Evolutionary conservation across 768 basidiomycete genomes (phyloP), one percentile per base, ranked within the genome.

Genomic region (Paxillus rubicundulus): DNA sequence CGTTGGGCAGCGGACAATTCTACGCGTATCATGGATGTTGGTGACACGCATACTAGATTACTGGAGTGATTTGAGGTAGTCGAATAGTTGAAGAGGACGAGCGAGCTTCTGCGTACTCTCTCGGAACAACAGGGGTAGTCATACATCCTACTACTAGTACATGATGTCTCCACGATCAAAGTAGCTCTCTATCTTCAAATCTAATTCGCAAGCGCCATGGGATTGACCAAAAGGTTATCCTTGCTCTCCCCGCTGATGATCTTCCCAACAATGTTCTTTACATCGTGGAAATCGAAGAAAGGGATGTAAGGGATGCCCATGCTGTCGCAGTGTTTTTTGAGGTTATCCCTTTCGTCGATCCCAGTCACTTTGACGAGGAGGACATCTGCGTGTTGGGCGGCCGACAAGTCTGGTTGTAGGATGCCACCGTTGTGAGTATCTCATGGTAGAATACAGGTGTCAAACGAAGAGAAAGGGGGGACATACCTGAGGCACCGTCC

Each of bases 401-500:
- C 96, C 9, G 91, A 94, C 70, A 97, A 81, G 68, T 97, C 94
- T 91, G 66, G 43, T 53, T 49, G 3, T 9, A 20, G 30, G 9
- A 27, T 6, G 47, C 6, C 53, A 33, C 18, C 24, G 45, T 33
- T 9, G 32, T 17, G 24, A 45, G 37, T 49, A 10, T 20, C 28
- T 43, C n/a, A 41, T 20, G 13, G 33, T 5, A 33, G 13, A 14
- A 14, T 30, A 13, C 12, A 45, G n/a, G 18, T 9, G 52, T 10
- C 21, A 27, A 12, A 20, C 20, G 20, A 45, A 10, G 8, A 43
- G 4, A 32, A 14, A 24, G 24, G 14, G 14, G n/a, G 17, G 34
- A 72, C 80, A 38, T 53, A 90, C 92, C 93, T 50, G 92, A 94
- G 45, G 97, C 97, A 32, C 97, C 97, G 67, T 99, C 97, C 0